Evolutionary conservation across 345 rosid species (phyloP), one percentile per base, ranked within the genome.

Genomic region (Microthlaspi erraticum): DNA sequence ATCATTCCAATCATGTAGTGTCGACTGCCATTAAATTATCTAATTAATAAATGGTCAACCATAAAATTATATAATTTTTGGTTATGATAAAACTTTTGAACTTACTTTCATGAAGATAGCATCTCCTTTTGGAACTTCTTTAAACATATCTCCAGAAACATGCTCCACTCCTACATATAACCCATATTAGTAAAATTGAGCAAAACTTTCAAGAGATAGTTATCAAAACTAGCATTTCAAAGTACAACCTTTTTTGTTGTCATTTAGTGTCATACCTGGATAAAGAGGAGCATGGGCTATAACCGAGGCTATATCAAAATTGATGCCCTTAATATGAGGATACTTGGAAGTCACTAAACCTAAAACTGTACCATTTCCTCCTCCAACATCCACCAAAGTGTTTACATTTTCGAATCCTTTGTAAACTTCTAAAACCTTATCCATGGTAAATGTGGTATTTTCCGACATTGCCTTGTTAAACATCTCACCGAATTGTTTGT

Each of bases 51-150:
- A 42, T 42, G 5, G n/a, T 17, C 17, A 33, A 57, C 9, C 34
- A 51, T 5, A 36, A 2, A 36, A 2, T 5, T n/a, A n/a, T n/a
- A n/a, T n/a, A n/a, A n/a, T n/a, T n/a, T n/a, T n/a, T n/a, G n/a
- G n/a, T n/a, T n/a, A n/a, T n/a, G n/a, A n/a, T n/a, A n/a, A n/a
- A n/a, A n/a, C n/a, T n/a, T n/a, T n/a, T 7, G 36, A 33, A n/a
- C 23, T 65, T 38, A 90, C 94, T 86, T 90, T 88, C 88, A 88
- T 86, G 86, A 86, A 86, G 46, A 88, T 84, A 57, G 92, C 91
- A 44, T 88, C 92, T 26, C 80, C 92, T 69, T 81, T 79, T 6
- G 92, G 97, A 55, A 85, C 68, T 38, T 83, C 83, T 0, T 29
- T 79, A 69, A 91, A 88, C 92, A 91, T 88, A 74, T 91, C 92